A percentile compares a stretch with the other conserved stretches of the same genome.
Evolutionary conservation across 108 stramenopile species (phyloP).

Genomic region (Asterionellopsis glacialis): DNA sequence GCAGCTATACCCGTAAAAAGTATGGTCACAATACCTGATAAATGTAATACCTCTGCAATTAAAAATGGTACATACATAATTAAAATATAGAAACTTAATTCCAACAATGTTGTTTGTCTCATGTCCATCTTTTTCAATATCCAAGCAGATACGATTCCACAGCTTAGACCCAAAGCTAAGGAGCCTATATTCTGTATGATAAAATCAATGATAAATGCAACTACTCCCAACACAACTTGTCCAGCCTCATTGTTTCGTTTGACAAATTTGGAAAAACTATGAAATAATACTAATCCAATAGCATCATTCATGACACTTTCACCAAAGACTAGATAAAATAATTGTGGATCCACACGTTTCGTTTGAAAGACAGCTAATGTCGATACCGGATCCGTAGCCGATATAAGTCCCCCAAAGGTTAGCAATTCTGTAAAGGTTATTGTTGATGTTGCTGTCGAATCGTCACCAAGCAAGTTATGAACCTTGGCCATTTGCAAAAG

Average conservation of each 20-base stretch:
- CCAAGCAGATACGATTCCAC: slow-evolving; percentile 39
- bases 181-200: slow-evolving; percentile 54
- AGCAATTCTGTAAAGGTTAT: slow-evolving; percentile 57
- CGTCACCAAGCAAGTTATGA: slow-evolving; percentile 17
- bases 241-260: slow-evolving; percentile 22
- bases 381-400: slow-evolving; percentile 84
- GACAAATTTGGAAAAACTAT: slow-evolving; percentile 58
- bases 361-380: slow-evolving; percentile 79
- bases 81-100: slow-evolving; percentile 52
- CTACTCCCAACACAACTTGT: slow-evolving; percentile 26
- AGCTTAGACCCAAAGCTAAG: slow-evolving; percentile 43
- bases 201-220: slow-evolving; percentile 51
- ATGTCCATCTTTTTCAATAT: slow-evolving; percentile 69
- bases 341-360: slow-evolving; percentile 72
- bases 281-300: slow-evolving; percentile 72
- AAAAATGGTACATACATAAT: slow-evolving; percentile 75
- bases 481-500: slow-evolving; percentile 33
- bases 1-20: slow-evolving; percentile 77
- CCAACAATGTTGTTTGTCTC: slow-evolving; percentile 40
- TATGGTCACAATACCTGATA: slow-evolving; percentile 85
- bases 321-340: slow-evolving; percentile 88
- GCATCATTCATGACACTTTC: slow-evolving; percentile 89
- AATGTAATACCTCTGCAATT: slow-evolving; percentile 57
- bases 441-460: slow-evolving; percentile 23
- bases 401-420: slow-evolving; percentile 77